A percentile compares a stretch with the other conserved stretches of the same genome.
Evolutionary conservation across 2,329 filamentous ascomycete species (phyloP).

Genomic region (Exserohilum rostratum): DNA sequence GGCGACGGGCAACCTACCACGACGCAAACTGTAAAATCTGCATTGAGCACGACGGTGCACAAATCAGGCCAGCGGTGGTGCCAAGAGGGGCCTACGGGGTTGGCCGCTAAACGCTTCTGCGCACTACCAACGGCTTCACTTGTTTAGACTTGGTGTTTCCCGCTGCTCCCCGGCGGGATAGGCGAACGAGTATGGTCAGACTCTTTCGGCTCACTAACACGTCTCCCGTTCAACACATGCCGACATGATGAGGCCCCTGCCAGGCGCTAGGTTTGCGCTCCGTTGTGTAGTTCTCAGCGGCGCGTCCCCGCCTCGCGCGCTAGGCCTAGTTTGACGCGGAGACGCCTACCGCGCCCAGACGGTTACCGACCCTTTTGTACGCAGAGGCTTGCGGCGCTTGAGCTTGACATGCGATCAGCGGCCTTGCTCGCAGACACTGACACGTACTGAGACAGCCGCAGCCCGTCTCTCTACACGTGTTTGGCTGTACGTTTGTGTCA

Average conservation of each 20-base stretch:
- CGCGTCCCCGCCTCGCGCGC: not conserved
- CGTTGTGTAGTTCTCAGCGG: not conserved
- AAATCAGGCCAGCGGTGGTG: not conserved
- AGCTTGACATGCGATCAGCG: too few relatives aligned
- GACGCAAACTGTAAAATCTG: constrained; percentile 7
- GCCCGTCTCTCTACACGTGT: not conserved
- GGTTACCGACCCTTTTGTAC: not conserved
- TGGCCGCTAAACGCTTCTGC: not conserved
- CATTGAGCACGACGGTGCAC: not conserved
- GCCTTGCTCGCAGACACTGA: too few relatives aligned
- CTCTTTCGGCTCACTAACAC: not conserved
- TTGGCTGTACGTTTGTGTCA: not conserved
- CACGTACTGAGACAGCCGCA: too few relatives aligned
- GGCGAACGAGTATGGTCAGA: not conserved
- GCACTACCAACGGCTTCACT: constrained; percentile 6
- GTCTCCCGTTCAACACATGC: not conserved
- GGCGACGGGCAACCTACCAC: not conserved
- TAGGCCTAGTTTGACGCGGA: not conserved
- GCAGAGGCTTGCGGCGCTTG: too few relatives aligned
- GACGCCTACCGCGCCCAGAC: not conserved
- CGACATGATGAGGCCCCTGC: not conserved
- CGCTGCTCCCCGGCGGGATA: not conserved
- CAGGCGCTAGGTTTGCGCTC: not conserved
- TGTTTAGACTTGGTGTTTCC: not conserved
- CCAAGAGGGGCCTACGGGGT: too few relatives aligned